These are phyloP conservation scores for Fusarium sp. DNA, from an alignment of 2,329 filamentous ascomycete genomes.

Conservation along the genomic window DNA sequence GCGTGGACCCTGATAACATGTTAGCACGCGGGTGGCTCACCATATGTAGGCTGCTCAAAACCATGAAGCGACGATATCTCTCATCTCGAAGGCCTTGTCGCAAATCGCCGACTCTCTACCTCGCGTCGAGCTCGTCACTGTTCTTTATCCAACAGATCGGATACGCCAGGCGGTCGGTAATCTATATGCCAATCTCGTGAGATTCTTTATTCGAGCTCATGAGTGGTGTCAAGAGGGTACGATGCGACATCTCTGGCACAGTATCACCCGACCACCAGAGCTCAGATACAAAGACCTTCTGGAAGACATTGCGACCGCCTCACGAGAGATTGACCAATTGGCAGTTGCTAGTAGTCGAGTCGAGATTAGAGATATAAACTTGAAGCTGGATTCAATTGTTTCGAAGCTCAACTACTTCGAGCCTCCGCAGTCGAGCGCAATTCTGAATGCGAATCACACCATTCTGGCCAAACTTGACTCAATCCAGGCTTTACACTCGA, in stretches of 20 bases:
- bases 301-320: neutral
- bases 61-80: neutral
- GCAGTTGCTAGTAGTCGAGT: neutral
- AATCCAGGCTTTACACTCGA: neutral
- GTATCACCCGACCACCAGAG: neutral
- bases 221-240: neutral
- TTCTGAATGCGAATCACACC: neutral
- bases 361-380: neutral
- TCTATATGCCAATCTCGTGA: neutral
- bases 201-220: neutral
- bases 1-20: accelerated
- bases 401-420: neutral
- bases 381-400: neutral
- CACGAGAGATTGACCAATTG: neutral
- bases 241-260: neutral
- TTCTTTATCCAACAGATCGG: neutral
- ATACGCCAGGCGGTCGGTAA: neutral
- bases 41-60: neutral
- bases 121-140: neutral
- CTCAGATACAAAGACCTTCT: neutral
- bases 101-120: neutral
- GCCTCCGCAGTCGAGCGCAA: neutral
- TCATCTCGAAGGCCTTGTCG: neutral
- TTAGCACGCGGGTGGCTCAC: neutral
- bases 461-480: neutral